Base-by-base conservation (phyloP, 305 asterid species). In the Fraxinus ornus region DNA sequence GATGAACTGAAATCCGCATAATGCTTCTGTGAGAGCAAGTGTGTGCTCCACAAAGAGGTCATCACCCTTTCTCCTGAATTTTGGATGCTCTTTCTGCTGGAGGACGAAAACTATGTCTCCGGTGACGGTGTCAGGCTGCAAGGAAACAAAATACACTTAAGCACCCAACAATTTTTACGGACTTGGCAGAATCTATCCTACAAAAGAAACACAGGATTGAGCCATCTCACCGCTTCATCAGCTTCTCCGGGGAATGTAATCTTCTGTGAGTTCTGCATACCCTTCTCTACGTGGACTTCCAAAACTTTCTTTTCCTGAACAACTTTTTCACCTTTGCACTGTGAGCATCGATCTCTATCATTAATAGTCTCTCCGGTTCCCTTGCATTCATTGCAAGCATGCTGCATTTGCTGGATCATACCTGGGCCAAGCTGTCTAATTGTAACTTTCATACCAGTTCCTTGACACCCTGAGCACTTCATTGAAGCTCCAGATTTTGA, bases 21-120 rank as follows among this genome's bases (percentile, higher is more conserved):
- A 64, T 0, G 98, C 97, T 81, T 95, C 98, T 0, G 95, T 89
- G 10, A 95, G 91, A 0, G 91, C 79, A 74, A 93, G 83, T 0
- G 95, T 81, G 80, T 93, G 97, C 83, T 95, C 98, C 7, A 90
- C 88, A 64, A 92, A 94, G 5, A 94, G 92, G 74, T 93, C 98
- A 0, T 93, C 98, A 0, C 90, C 89, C 92, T 94, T 94, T 82
- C 98, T 87, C 90, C 92, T 94, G 82, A 92, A 90, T 68, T 85
- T 92, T 0, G 94, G 93, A 80, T 94, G 97, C 55, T 94, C 97
- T 85, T 91, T 93, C 85, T 92, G 97, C 78, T 94, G 97, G 39
- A 94, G 90, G 12, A 94, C 90, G 21, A 92, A 90, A 35, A 94
- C 98, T 49, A 93, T 89, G 81, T 94, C 97, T 49, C 98, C 98